Evolutionary conservation across 768 basidiomycete genomes (phyloP).

Genomic region (Asterophora parasitica): DNA sequence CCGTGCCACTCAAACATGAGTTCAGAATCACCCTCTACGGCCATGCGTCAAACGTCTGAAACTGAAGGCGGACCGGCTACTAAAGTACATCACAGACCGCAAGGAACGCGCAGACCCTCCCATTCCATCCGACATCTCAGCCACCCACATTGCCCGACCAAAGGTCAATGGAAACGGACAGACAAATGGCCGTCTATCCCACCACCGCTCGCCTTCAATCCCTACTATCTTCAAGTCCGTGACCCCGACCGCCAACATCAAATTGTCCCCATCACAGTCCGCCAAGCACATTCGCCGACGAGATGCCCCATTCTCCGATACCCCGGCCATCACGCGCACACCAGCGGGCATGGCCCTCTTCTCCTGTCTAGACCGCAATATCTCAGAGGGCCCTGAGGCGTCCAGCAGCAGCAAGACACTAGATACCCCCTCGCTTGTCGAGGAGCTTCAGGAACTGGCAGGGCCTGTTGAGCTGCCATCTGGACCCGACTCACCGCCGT

Average conservation of each 20-base stretch:
- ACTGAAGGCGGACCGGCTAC: constrained; percentile 78
- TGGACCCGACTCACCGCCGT: constrained; percentile 26
- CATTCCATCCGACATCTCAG: constrained; percentile 47
- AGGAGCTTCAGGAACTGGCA: constrained; percentile 33
- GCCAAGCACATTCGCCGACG: constrained; percentile 24
- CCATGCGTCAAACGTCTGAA: constrained; percentile 76
- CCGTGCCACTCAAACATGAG: constrained; percentile 2
- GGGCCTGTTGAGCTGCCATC: constrained; percentile 32
- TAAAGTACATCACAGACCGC: constrained; percentile 86
- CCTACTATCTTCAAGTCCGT: constrained; percentile 26
- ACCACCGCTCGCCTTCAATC: constrained; percentile 35
- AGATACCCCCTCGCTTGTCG: constrained; percentile 15
- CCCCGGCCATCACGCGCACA: constrained; percentile 65
- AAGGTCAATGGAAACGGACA: constrained; percentile 37
- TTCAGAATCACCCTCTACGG: constrained; percentile 84
- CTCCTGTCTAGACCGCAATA: constrained; percentile 49
- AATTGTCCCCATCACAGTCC: constrained; percentile 23
- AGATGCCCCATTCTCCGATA: constrained; percentile 58
- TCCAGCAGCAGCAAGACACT: constrained; percentile 1
- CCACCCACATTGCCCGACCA: constrained; percentile 27
- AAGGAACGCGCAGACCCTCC: constrained; percentile 72
- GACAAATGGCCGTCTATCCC: constrained; percentile 37
- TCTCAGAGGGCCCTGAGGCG: constrained; percentile 26
- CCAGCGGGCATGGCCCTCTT: constrained; percentile 72
- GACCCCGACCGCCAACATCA: constrained; percentile 24